A percentile compares a stretch with the other conserved stretches of the same genome.
Evolutionary conservation across 306 rosid genomes (phyloP).

Genomic region (Malus orientalis): DNA sequence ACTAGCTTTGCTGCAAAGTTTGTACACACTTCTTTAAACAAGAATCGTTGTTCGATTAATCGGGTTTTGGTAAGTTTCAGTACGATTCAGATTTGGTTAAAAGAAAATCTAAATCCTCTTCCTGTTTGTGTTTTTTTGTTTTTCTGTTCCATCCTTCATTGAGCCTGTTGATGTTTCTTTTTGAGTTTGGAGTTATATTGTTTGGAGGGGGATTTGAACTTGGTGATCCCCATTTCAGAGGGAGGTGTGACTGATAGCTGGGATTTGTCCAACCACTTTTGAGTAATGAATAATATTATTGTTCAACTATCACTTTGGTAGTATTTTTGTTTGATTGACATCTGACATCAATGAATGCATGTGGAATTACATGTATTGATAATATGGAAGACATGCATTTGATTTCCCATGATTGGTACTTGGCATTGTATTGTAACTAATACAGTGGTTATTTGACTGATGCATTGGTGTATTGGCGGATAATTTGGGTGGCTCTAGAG

Average conservation of each 20-base stretch:
- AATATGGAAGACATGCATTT: too few species aligned
- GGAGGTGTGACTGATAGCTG: background rate
- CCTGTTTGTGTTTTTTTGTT: background rate
- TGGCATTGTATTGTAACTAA: background rate
- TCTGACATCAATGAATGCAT: background rate
- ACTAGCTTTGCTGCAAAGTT: slow-evolving; percentile 90
- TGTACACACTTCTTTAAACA: slow-evolving; percentile 93
- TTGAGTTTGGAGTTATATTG: background rate
- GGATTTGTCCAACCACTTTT: background rate
- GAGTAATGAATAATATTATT: background rate
- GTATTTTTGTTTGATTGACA: background rate
- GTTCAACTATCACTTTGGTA: background rate
- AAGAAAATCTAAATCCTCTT: background rate
- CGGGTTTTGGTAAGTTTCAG: slow-evolving; percentile 73
- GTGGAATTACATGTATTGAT: background rate
- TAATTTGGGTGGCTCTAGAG: background rate
- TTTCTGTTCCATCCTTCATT: background rate
- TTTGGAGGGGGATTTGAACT: background rate
- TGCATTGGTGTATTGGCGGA: background rate
- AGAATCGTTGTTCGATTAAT: slow-evolving; percentile 87
- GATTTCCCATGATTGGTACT: background rate
- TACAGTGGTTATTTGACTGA: background rate
- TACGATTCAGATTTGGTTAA: background rate
- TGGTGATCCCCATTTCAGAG: background rate
- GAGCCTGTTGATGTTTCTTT: background rate